Percentiles rank a stretch among this genome's conserved stretches.
phyloP scores from a whole-genome alignment of 176 grass and related monocot species.

The Cenchrus fungigraminus region DNA sequence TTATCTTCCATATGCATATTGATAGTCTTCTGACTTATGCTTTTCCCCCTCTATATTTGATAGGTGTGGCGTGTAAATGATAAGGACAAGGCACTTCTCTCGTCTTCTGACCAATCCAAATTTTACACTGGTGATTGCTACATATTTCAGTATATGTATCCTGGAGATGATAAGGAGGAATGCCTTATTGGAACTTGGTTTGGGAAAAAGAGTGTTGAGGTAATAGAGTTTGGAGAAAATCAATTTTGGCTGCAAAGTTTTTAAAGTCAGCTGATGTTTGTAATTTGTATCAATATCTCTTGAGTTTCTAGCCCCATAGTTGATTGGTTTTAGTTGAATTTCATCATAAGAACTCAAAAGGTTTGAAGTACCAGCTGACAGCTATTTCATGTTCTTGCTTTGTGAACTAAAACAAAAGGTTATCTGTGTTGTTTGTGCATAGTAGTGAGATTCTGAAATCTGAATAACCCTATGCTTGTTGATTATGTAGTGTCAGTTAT shows the following conservation, averaged over 20 bases:
- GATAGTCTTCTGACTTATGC: constrained; percentile 17
- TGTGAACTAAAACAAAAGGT: background rate
- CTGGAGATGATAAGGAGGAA: constrained; percentile 93
- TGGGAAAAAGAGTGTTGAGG: constrained; percentile 88
- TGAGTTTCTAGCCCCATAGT: constrained; percentile 3
- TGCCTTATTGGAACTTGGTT: constrained; percentile 92
- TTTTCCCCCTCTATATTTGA: background rate
- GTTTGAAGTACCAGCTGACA: background rate
- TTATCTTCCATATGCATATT: constrained; percentile 16
- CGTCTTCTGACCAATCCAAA: constrained; percentile 71
- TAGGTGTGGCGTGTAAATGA: constrained; percentile 96
- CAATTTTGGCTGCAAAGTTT: background rate
- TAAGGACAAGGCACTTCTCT: constrained; percentile 69
- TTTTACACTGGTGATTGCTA: constrained; percentile 97
- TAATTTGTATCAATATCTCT: background rate
- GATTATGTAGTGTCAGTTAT: background rate
- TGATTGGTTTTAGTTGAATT: constrained; percentile 11
- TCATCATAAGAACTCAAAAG: constrained; percentile 3
- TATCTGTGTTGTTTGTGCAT: background rate
- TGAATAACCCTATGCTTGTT: background rate
- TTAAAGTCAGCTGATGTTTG: background rate
- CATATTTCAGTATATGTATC: constrained; percentile 89
- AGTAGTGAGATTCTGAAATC: constrained; percentile 5
- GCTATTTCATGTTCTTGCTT: background rate
- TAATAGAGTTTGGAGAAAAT: constrained; percentile 46